phyloP scores from a whole-genome alignment of 169 alveolate species.

The Plasmodium gallinaceum region DNA sequence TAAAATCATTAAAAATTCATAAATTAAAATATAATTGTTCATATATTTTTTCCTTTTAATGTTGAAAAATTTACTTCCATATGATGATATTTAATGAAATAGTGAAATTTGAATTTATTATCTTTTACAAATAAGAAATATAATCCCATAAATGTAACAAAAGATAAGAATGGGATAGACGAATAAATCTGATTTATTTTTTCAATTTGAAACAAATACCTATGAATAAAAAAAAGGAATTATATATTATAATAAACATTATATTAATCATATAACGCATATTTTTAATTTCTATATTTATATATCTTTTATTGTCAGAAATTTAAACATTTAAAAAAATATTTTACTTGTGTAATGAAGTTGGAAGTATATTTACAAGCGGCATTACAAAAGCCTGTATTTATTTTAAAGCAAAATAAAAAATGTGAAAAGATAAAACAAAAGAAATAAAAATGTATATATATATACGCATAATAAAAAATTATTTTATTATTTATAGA shows the following conservation, averaged over 20 bases:
- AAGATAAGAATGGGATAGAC: slow-evolving; percentile 68
- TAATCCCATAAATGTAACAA: slow-evolving; percentile 68
- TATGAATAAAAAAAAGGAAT: not conserved
- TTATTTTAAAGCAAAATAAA: not conserved
- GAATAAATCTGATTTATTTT: slow-evolving; percentile 48
- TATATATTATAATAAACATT: not conserved
- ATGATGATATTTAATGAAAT: slow-evolving; percentile 62
- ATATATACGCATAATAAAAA: not conserved
- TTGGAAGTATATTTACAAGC: slow-evolving; percentile 53
- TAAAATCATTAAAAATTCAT: too few relatives aligned
- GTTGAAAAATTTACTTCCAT: slow-evolving; percentile 32
- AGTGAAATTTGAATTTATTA: slow-evolving; percentile 67
- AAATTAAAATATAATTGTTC: not conserved
- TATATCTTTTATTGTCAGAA: not conserved
- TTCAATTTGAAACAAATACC: slow-evolving; percentile 56
- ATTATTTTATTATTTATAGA: too few relatives aligned
- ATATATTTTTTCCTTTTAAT: not conserved
- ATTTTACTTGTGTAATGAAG: slow-evolving; percentile 60
- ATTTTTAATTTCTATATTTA: not conserved
- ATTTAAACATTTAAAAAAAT: slow-evolving; percentile 14
- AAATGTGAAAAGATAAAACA: too few relatives aligned
- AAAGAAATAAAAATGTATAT: not conserved
- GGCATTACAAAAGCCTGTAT: slow-evolving; percentile 72
- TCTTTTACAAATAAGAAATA: slow-evolving; percentile 70
- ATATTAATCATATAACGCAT: not conserved